Evolutionary conservation across 306 rosid species (phyloP), one percentile per base, ranked within the genome.

Genomic region (Quercus robur): DNA sequence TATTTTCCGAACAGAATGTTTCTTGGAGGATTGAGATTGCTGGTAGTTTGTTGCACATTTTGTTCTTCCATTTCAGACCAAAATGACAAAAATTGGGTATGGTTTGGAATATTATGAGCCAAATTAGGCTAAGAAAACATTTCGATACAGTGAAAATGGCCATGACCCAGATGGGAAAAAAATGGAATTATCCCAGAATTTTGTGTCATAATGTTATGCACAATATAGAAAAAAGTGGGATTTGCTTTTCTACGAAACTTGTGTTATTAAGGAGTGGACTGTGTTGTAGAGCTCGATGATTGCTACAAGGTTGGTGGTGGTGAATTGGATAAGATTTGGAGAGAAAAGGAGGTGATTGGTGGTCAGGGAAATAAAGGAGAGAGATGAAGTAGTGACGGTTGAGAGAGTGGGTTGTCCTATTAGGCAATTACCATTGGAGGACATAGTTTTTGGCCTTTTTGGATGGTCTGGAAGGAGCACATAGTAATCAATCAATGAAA

Each of bases 1-100:
- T 92, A 94, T 71, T 94, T 94, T 72, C 85, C 26, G 71, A 91
- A 92, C 15, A 94, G 75, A 62, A 88, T 78, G 78, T 71, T 86
- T 44, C 89, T 81, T 2, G 62, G 18, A 3, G 51, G 21, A 41
- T 15, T 19, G 12, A 38, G 11, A 4, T 54, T 38, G 46, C 46
- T 11, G 9, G 20, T n/a, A 56, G 35, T 66, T 19, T 56, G 67
- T 13, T 77, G 41, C 66, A 41, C 51, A 6, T 44, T 0, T n/a
- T 26, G 19, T 25, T 70, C 80, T 23, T 73, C 88, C 91, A 84
- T 89, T 3, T 10, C 54, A 61, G 61, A 59, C 61, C 2, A n/a
- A 71, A 49, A 75, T 4, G 69, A 0, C 49, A 66, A 19, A 68
- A 25, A 44, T 13, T 5, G 18, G 63, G 5, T 54, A 19, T 18